phyloP scores from a whole-genome alignment of 163 green algal species.

The Scenedesmus sp. region DNA sequence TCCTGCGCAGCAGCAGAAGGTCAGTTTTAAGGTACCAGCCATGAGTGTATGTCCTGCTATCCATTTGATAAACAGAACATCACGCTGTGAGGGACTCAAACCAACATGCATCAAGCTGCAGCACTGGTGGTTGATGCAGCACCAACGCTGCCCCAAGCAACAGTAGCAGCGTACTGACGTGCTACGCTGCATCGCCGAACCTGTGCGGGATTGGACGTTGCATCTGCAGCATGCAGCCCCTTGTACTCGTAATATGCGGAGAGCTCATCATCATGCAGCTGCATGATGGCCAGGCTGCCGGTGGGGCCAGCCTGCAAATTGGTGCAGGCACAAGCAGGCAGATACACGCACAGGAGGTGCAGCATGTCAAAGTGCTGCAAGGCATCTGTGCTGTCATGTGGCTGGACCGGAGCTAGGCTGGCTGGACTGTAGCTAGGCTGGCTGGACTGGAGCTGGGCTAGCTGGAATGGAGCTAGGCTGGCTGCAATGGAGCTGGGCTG shows the following conservation, averaged over 20 bases:
- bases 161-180: not conserved
- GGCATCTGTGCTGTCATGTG: not conserved
- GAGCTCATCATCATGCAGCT: conserved; percentile 9
- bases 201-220: not conserved
- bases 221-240: not conserved
- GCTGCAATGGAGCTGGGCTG: too few species aligned
- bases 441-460: too few species aligned
- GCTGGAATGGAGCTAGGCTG: too few species aligned
- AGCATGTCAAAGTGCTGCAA: not conserved
- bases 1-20: not conserved
- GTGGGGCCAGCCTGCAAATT: not conserved
- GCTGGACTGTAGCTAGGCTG: too few species aligned
- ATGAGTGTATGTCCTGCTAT: too few species aligned
- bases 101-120: not conserved
- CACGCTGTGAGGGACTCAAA: conserved; percentile 22
- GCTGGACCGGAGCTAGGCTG: too few species aligned
- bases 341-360: too few species aligned
- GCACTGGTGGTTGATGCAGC: not conserved
- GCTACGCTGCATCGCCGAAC: not conserved
- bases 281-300: conserved; percentile 39
- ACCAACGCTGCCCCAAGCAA: not conserved
- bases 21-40: not conserved
- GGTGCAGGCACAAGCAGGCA: not conserved
- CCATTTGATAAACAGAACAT: too few species aligned
- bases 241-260: conserved; percentile 23